Base-by-base conservation (phyloP, 208 protist species). In the Acanthamoeba pearcei region DNA sequence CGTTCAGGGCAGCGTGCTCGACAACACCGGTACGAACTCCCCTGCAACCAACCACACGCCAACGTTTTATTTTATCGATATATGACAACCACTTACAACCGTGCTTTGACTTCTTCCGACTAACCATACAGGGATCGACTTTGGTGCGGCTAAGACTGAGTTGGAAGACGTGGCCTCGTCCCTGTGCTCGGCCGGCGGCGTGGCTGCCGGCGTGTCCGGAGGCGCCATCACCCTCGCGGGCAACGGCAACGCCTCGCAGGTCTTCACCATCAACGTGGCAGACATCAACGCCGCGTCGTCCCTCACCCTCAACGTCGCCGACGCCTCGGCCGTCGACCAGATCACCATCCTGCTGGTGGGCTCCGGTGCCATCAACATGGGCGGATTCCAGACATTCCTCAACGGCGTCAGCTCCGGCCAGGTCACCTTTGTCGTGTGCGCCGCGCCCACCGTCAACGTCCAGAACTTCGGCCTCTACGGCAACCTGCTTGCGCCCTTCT, bases 361-460 rank as follows among this genome's bases (percentile, higher is more conserved):
- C 74, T 83, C 74, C 19, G 19, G n/a, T 17, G 42, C 80, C 80
- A 60, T 88, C 80, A 66, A 64, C 46, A 10, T 46, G 17, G 80
- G 80, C 49, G 80, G 80, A 27, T 88, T 88, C 80, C 80, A 88
- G 80, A 64, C 53, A 51, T 64, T 66, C 49, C 80, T 46, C 53
- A 88, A 88, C 53, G 80, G 80, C 32, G 46, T 88, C 9, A 57
- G n/a, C 42, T 88, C 80, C 5, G 80, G 80, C 24, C 46, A 66
- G 27, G 80, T 88, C 8, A 88, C 80, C 32, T 88, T 53, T 51
- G 53, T 88, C 51, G 80, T 88, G 51, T 88, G 80, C 53, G 6
- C 49, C 0, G 51, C 80, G n/a, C 46, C 80, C 24, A 88, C 17
- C 24, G 80, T 46, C 9, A n/a, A 12, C 51, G 15, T 88, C 53